Percentiles rank a stretch among this genome's conserved stretches.
Conservation (phyloP, 176 grass and related monocot genomes). For the barley (Hordeum vulgare) region DNA sequence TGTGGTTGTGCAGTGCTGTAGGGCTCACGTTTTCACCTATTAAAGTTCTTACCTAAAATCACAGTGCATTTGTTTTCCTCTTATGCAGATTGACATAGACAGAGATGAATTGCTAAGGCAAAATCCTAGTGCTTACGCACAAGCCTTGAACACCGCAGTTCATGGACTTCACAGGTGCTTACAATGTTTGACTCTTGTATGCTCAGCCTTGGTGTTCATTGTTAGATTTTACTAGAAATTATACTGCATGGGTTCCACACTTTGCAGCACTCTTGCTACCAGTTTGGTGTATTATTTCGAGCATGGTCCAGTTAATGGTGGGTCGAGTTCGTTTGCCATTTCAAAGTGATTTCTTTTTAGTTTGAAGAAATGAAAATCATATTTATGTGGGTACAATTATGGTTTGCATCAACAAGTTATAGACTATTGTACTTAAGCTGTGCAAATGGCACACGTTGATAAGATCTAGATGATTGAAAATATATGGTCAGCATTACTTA, state of each 20-base stretch:
- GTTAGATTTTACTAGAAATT: background rate
- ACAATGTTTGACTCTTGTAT: slow-evolving; percentile 10
- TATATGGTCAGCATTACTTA: background rate
- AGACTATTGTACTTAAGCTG: background rate
- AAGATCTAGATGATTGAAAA: background rate
- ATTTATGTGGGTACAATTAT: background rate
- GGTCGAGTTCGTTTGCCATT: background rate
- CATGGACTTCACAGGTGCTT: slow-evolving; percentile 77
- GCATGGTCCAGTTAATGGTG: background rate
- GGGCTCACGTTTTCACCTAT: background rate
- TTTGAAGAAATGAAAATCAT: background rate
- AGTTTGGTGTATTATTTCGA: slow-evolving; percentile 3
- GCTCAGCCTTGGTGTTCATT: background rate
- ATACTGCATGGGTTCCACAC: background rate
- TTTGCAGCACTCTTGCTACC: background rate
- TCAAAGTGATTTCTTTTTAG: background rate
- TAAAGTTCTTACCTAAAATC: background rate
- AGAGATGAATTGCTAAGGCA: slow-evolving; percentile 57
- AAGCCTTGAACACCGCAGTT: slow-evolving; percentile 58
- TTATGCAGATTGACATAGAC: slow-evolving; percentile 60
- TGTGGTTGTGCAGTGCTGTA: background rate
- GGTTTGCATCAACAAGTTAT: background rate
- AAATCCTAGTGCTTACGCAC: slow-evolving; percentile 60
- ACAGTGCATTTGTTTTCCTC: background rate
- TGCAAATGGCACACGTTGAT: background rate